Evolutionary conservation across 352 stramenopile species (phyloP).

Genomic region (Phytophthora europaea): DNA sequence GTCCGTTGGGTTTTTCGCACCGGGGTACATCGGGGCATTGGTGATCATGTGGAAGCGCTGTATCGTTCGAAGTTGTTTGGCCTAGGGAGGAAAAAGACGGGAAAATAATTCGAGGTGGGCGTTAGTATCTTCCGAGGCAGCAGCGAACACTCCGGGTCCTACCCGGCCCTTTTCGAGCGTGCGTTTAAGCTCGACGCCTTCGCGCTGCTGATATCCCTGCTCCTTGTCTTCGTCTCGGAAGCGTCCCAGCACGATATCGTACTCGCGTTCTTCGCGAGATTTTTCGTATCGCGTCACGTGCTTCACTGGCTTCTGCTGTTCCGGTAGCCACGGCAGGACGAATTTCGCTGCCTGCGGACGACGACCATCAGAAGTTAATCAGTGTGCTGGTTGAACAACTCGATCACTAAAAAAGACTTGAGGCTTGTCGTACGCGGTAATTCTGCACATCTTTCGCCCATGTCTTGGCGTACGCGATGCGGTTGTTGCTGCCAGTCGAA

Average conservation of each 20-base stretch:
- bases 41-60: constrained; percentile 80
- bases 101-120: background rate
- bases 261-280: constrained; percentile 74
- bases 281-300: constrained; percentile 80
- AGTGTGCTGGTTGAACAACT: background rate
- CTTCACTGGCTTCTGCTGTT: constrained; percentile 64
- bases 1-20: constrained; percentile 57
- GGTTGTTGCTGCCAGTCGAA: constrained; percentile 21
- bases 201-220: constrained; percentile 35
- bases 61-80: constrained; percentile 65
- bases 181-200: constrained; percentile 45
- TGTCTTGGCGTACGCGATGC: constrained; percentile 46
- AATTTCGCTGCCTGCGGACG: constrained; percentile 62
- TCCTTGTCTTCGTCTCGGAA: constrained; percentile 74
- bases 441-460: constrained; percentile 71
- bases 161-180: constrained; percentile 57
- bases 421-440: constrained; percentile 56
- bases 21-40: constrained; percentile 62
- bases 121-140: constrained; percentile 7
- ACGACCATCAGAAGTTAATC: constrained; percentile 10
- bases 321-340: constrained; percentile 63
- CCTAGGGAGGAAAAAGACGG: constrained; percentile 33
- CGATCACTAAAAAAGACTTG: background rate
- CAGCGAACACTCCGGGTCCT: constrained; percentile 4
- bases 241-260: constrained; percentile 73